Evolutionary conservation across 768 basidiomycete genomes (phyloP), one percentile per base, ranked within the genome.

Genomic region (Nidularia sp.): DNA sequence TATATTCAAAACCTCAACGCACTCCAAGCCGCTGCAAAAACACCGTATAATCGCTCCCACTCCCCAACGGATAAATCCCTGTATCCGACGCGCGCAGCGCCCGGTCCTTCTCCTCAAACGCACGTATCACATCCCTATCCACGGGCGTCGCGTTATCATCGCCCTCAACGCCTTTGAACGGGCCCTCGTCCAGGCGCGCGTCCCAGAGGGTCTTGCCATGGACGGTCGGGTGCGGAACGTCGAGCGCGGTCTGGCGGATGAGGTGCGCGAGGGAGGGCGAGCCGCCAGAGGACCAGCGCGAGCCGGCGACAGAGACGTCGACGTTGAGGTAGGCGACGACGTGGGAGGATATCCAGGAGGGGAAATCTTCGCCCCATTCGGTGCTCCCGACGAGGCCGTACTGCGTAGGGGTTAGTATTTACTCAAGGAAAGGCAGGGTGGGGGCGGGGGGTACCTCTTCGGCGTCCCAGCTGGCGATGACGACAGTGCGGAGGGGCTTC

Each of bases 301-400:
- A 84, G 12, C 85, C 86, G 4, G 76, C 62, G 6, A 84, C 84
- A 2, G 88, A 83, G 6, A 77, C 74, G 59, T 91, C 89, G 25
- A 94, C 76, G 62, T 97, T 97, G 52, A 97, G 70, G 63, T 98
- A 98, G 10, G 90, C 79, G 12, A 90, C 93, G 43, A 86, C 88
- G 55, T 95, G 80, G 34, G 86, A 73, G 39, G 80, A 76, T 36
- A 98, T 82, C 84, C 88, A 96, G 12, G 81, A 76, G 0, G 83
- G 63, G 61, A 96, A 98, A 63, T 98, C 96, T 66, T 98, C 96
- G 2, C 85, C 93, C 81, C 88, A 96, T 68, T 98, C 96, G 3
- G 91, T 95, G 60, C 86, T 89, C 29, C 95, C 95, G 35, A 91
- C 64, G 41, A 93, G 76, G 25, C 89, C 90, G 47, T 76, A 76